A percentile compares a stretch with the other conserved stretches of the same genome.
phyloP scores from a whole-genome alignment of 768 basidiomycete species.

The Trametes gibbosa region DNA sequence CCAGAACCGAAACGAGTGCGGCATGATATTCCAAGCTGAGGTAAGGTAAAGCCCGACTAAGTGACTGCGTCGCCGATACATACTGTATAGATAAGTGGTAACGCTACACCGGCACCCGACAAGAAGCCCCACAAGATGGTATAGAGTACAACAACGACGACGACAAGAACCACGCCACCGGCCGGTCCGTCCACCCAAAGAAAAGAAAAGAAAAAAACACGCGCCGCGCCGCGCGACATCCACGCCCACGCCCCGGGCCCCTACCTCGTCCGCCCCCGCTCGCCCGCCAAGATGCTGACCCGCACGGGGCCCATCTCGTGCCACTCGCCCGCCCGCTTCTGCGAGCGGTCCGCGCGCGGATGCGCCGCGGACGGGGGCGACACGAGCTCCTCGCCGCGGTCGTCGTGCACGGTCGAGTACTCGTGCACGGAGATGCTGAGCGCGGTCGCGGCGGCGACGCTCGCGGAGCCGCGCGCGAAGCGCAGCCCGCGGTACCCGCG shows the following conservation, averaged over 20 bases:
- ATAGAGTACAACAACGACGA: neutral
- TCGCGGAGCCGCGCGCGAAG: neutral
- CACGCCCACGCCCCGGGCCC: too few relatives aligned
- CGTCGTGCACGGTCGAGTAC: constrained; percentile 19
- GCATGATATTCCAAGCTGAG: neutral
- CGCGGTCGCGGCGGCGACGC: neutral
- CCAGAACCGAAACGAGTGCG: too few relatives aligned
- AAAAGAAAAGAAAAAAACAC: neutral
- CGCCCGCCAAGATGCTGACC: neutral
- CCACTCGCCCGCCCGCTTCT: constrained; percentile 1
- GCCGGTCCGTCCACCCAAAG: neutral
- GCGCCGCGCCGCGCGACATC: too few relatives aligned
- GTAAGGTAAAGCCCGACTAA: too few relatives aligned
- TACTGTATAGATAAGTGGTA: constrained; percentile 7
- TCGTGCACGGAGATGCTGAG: constrained; percentile 15
- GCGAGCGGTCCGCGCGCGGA: neutral
- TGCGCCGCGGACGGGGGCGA: neutral
- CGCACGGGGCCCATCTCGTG: constrained; percentile 13
- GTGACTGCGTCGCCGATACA: neutral
- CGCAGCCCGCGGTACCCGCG: neutral
- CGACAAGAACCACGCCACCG: too few relatives aligned
- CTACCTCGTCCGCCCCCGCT: neutral
- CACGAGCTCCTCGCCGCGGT: constrained; percentile 10
- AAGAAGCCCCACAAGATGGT: neutral
- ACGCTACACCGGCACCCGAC: neutral